Evolutionary conservation across 495 filamentous ascomycete genomes (phyloP), one percentile per base, ranked within the genome.

Genomic region (Penicillium alfredii): DNA sequence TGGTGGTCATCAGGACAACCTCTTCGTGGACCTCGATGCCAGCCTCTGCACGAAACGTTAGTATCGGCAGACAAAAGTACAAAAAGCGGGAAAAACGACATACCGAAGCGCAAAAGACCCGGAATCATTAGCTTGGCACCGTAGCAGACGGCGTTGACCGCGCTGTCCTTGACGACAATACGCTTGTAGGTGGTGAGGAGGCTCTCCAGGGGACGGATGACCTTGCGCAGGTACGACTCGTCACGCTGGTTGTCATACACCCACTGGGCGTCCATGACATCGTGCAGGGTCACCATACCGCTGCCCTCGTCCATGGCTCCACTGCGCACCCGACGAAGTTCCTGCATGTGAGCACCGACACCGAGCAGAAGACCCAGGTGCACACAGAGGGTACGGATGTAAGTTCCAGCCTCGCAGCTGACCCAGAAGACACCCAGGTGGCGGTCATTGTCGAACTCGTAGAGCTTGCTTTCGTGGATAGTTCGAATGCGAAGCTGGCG

Each of bases 401-500:
- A 98, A 20, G 92, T 97, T 54, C 92, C 92, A 42, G 92, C 92
- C 65, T 98, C 92, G 61, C 92, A 98, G 63, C 85, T 90, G 40
- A 97, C 93, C 92, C 92, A 96, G 77, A 98, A 98, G 20, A 97
- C 88, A 61, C 83, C 93, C n/a, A 98, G 76, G 56, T 96, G 86
- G 42, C 92, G 79, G 38, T 97, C 88, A 60, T 97, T 94, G 64
- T 97, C 92, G 56, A 95, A 98, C 66, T 98, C 90, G 51, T 88
- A 82, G 21, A 95, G 69, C 66, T 89, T 89, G 72, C 83, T 88
- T 67, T 96, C 85, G 63, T 96, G 81, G 53, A 97, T 94, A 8
- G 92, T 94, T 60, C 92, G 80, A 56, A 97, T 90, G 70, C 92
- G 90, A 33, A 98, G 76, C 68, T 95, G 88, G 59, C 92, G 81